Base-by-base conservation (phyloP, 805 yeast genomes). In the Komagataella populi region DNA sequence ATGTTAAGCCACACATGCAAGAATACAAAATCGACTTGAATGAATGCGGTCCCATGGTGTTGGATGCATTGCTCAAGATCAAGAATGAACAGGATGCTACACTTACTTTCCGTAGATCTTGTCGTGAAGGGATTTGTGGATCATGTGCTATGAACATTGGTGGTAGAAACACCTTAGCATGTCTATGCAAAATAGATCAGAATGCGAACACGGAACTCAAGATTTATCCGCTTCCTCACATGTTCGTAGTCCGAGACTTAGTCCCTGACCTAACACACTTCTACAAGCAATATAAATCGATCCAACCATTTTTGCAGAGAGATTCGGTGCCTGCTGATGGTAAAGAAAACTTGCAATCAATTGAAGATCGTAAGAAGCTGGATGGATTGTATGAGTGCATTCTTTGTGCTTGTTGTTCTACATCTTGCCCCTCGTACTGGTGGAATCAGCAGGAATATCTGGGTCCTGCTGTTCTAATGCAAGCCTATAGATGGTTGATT, bases 141-240 rank as follows among this genome's bases (percentile, higher is more conserved):
- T 91, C 98, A 6, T 93, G 99, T 76, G 99, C 99, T 59, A 93
- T 93, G 99, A 93, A 93, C 77, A 93, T 93, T 69, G 96, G 95
- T 57, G 99, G 99, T 60, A 78, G 85, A 68, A 93, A 93, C 78
- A 93, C 99, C 36, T 78, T 93, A 60, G 99, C 99, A 44, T 93
- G 99, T 73, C 73, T 93, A 59, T 89, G 97, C 76, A 84, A 87
- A 69, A 89, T 93, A 63, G 96, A 93, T 68, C 78, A 81, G 60
- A 85, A 90, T 69, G 70, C 74, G 39, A 57, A 80, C 55, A 85
- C 84, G 70, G 85, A 83, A 56, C 72, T 82, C 56, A 91, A 93
- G 73, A 84, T 93, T 61, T 93, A 93, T 68, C 99, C 99, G 51
- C 76, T 93, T 62, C 99, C 99, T 20, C 99, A 93, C 73, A 93